Base-by-base conservation (phyloP, 257 asterid species). In the Handroanthus guayacan region DNA sequence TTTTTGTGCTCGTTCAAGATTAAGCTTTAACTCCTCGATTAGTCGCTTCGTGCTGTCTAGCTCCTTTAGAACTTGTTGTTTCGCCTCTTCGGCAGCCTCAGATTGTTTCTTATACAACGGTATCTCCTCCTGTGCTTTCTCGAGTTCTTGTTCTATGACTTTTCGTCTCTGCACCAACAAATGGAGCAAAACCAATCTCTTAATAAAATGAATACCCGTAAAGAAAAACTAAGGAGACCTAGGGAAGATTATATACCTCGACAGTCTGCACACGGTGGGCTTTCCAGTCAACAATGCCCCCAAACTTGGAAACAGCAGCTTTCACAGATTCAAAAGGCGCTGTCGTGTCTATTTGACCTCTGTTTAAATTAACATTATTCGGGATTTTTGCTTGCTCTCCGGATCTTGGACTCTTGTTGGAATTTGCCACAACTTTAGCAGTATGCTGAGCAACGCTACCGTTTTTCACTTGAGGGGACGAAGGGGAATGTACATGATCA, bases 251-350 rank as follows among this genome's bases (percentile, higher is more conserved):
- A 74, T 85, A 74, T 87, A 95, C 99, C 97, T 96, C 98, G 70
- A 89, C 88, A 7, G 98, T 87, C 80, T 91, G 97, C 58, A 83
- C 84, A 17, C 92, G 89, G 80, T 96, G 97, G 66, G 99, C 99
- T 83, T 96, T 96, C 99, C 99, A 96, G 84, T 96, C 99, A 38
- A 96, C 97, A 56, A 96, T 96, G 43, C 98, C 99, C 12, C 99
- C 99, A 55, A 96, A 96, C 87, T 88, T 96, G 0, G 97, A 96
- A 75, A 96, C 99, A 61, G 99, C 99, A 54, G 94, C 95, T 85
- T 93, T 96, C 55, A 96, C 99, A 10, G 99, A 96, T 82, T 93
- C 97, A 71, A 96, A 81, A 47, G 99, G 99, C 1, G 96, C 84
- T 34, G 98, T 83, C 14, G 99, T 96, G 85, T 91, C 99, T 9